Base-by-base conservation (phyloP, 805 yeast genomes). In the Sugiyamaella smithiae region DNA sequence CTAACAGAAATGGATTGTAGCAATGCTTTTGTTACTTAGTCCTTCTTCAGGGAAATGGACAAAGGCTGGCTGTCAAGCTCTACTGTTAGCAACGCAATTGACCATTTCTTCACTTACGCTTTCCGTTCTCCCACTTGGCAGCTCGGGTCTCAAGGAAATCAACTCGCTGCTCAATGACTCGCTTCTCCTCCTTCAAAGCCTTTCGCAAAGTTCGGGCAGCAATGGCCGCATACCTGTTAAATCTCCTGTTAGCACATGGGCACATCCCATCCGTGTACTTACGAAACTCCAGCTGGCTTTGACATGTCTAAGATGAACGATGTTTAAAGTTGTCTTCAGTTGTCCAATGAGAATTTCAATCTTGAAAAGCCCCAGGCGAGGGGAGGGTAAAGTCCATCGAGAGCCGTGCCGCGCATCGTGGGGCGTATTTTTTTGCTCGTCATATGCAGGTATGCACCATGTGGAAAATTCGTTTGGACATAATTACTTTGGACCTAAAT, bases 131-230 rank as follows among this genome's bases (percentile, higher is more conserved):
- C 71, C 82, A 78, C 66, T 76, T 78, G 68, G 84, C 80, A 57
- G 76, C 84, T 68, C 80, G 80, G 60, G 82, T 85, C 65, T 91
- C 98, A 56, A 85, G 70, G 63, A 70, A 57, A 59, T 83, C 83
- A 76, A 95, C 86, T 68, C 76, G 79, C 40, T 72, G 74, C 58
- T 84, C 85, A 53, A 75, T 78, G 56, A 80, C 85, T 69, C 85
- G 86, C 66, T 80, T 69, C 64, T 90, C 96, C 57, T 89, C 82
- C 77, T 91, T 91, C 68, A 91, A 80, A 45, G 97, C 84, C 62
- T 77, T 75, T 76, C 97, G 88, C 61, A 88, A 80, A 55, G 95
- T 80, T 68, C 82, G 82, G 65, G 97, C 96, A 65, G 97, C 87
- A 66, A 91, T 78, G 59, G 96, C 80, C 70, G 90, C 77, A 73